Conservation (phyloP, 305 asterid genomes). For the Rubia tinctorum region DNA sequence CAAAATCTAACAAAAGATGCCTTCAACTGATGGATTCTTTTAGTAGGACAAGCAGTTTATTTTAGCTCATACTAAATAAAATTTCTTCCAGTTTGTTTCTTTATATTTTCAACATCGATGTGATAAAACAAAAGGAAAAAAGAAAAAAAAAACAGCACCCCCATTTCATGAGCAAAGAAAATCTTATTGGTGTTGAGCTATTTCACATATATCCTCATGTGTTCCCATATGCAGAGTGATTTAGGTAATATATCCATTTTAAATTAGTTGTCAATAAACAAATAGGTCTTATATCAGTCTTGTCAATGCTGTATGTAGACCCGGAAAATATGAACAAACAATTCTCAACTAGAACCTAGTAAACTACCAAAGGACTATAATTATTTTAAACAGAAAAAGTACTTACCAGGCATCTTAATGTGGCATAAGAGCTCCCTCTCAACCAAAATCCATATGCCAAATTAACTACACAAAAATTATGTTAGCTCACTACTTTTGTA, state of each 20-base stretch:
- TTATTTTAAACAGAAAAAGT: conserved; percentile 1
- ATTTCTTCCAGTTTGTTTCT: neutral
- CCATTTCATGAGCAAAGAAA: neutral
- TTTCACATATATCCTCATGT: neutral
- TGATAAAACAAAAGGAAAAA: neutral
- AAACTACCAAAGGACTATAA: conserved; percentile 8
- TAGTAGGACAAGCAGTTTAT: neutral
- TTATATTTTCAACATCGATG: neutral
- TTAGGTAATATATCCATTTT: neutral
- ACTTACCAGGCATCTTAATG: conserved; percentile 82
- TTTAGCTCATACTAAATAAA: neutral
- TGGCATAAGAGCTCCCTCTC: conserved; percentile 64
- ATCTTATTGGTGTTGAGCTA: neutral
- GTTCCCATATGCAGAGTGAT: neutral
- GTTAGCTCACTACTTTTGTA: conserved; percentile 16
- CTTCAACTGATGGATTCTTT: neutral
- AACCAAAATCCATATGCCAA: conserved; percentile 97
- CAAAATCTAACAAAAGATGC: neutral
- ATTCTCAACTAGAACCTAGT: neutral
- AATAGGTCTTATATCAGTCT: neutral
- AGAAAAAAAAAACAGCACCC: neutral
- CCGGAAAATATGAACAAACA: neutral
- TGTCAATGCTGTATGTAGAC: neutral
- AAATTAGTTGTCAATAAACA: neutral
- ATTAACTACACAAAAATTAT: conserved; percentile 52